Conservation (phyloP, 139 green algal genomes). For the Edaphochlamys debaryana region DNA sequence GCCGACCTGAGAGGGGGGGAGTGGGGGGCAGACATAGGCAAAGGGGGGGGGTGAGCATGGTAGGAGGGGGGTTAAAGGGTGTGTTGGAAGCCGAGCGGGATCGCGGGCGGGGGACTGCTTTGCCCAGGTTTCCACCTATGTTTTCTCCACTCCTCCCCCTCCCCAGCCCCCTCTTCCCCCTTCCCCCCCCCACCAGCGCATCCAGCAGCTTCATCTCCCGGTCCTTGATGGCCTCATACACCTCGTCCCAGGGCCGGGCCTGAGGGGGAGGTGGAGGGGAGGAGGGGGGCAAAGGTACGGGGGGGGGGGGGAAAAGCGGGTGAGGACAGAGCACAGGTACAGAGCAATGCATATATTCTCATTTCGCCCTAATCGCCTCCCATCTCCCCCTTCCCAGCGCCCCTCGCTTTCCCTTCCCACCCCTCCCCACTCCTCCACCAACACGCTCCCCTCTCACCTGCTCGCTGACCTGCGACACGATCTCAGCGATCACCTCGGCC, state of each 20-base stretch:
- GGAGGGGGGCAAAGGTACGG: background rate
- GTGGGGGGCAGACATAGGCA: no score
- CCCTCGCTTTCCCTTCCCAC: no score
- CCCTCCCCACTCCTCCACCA: no score
- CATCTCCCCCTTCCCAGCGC: no score
- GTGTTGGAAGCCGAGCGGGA: no score
- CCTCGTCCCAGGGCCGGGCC: constrained; percentile 44
- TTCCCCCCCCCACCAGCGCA: constrained; percentile 54
- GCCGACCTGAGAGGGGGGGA: background rate
- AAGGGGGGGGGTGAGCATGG: no score
- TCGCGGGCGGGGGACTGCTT: no score
- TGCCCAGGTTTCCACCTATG: no score
- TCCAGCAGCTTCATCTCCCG: constrained; percentile 65
- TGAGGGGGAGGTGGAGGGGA: background rate
- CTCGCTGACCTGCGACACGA: constrained; percentile 24
- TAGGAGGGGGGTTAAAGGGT: no score
- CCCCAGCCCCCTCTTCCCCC: background rate
- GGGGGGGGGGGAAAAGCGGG: background rate
- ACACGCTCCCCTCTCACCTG: constrained; percentile 22
- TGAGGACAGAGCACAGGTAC: no score
- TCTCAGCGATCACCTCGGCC: constrained; percentile 50
- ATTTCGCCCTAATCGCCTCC: no score
- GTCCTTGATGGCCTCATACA: constrained; percentile 54
- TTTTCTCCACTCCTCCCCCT: background rate
- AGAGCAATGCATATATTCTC: no score